Base-by-base conservation (phyloP, 495 filamentous ascomycete genomes). In the Annulohypoxylon stygium region DNA sequence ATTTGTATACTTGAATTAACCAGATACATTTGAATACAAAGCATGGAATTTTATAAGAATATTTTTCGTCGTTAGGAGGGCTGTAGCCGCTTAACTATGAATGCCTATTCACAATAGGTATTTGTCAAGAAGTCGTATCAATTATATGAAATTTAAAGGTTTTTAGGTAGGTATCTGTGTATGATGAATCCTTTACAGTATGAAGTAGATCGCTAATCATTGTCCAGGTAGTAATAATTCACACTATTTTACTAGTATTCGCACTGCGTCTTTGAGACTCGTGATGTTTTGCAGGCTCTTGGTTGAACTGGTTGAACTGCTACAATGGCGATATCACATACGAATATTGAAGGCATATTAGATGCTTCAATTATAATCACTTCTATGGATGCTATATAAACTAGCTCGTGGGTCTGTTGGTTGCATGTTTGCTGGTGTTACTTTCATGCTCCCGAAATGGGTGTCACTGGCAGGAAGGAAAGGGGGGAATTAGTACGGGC, bases 401-500 rank as follows among this genome's bases (percentile, higher is more conserved):
- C n/a, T 25, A 14, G 47, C 66, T 34, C 18, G 1, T 16, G 14
- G n/a, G 36, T 62, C 37, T 55, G 48, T 48, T 69, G 33, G 47
- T 37, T 36, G 20, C 14, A 61, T 69, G 58, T 69, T 69, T 69
- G 66, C 58, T 20, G 34, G 55, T 69, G 57, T 61, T 61, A 68
- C 41, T 61, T 61, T 33, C 36, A 61, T 23, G 18, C 34, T 33
- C 55, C 66, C 57, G 34, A 61, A 55, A 51, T 26, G 43, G 34
- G 30, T 54, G 23, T 18, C 20, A 30, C 36, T 41, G 2, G 47
- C 54, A 61, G 53, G 11, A 16, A 39, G n/a, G 54, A 58, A 39
- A 39, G 54, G 34, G 34, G 33, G 54, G 34, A 23, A 58, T 58
- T 58, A 39, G 54, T 6, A 34, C 25, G 25, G n/a, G 14, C 30